These are phyloP conservation scores for Eucalyptus virginea DNA, from an alignment of 345 rosid species.

Conservation along the genomic window DNA sequence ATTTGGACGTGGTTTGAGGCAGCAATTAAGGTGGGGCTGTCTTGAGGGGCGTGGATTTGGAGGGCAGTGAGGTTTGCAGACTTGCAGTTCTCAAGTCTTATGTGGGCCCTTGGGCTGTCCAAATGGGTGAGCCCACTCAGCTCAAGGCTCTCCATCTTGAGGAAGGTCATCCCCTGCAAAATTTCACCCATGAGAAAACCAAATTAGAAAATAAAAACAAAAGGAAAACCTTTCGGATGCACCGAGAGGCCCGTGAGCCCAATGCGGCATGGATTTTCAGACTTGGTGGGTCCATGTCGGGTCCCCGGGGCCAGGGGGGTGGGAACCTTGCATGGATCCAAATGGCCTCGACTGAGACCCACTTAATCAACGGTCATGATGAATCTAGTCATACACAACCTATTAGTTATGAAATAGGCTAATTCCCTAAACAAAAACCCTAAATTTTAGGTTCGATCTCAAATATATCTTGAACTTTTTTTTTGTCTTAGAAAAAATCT, in stretches of 20 bases:
- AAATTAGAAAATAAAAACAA: background rate
- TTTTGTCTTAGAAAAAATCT: too few relatives aligned
- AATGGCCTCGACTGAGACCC: background rate
- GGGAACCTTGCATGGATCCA: too few relatives aligned
- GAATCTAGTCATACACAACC: too few relatives aligned
- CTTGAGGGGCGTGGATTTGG: constrained; percentile 6
- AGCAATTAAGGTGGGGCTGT: constrained; percentile 3
- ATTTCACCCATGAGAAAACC: background rate
- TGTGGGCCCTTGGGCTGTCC: constrained; percentile 10
- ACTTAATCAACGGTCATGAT: too few relatives aligned
- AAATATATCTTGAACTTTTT: too few relatives aligned
- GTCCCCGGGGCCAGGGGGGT: too few relatives aligned
- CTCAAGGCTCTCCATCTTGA: background rate
- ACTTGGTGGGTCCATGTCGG: background rate
- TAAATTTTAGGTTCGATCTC: too few relatives aligned
- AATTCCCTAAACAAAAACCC: too few relatives aligned
- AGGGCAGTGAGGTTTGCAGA: background rate
- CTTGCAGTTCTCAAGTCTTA: background rate
- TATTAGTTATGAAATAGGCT: too few relatives aligned
- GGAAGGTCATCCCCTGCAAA: constrained; percentile 6
- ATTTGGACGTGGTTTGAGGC: too few relatives aligned
- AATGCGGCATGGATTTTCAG: background rate
- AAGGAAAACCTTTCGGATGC: background rate
- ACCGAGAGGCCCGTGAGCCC: background rate
- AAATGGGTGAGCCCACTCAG: constrained; percentile 1